Base-by-base conservation (phyloP, 2,329 filamentous ascomycete species). In the Amylocarpus encephaloides region DNA sequence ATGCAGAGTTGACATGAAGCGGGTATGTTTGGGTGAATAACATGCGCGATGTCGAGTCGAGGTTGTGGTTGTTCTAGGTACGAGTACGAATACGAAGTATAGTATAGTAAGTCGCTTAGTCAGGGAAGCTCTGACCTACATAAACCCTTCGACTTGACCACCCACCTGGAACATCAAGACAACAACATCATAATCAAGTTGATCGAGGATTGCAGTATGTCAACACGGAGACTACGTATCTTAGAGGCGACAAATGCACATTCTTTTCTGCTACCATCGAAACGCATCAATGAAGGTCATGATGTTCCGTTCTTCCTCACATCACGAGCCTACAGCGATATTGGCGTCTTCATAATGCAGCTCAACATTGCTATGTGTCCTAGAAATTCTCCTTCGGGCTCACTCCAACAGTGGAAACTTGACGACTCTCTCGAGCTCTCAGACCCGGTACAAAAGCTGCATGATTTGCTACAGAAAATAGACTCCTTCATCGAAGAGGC, bases 321-420 rank as follows among this genome's bases (percentile, higher is more conserved):
- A 7, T 90, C 88, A 43, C 80, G 79, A 59, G 93, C 89, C 40
- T 96, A 97, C 70, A 78, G 82, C 51, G 89, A 96, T 65, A 87
- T 98, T 48, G 86, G 88, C 68, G 78, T 80, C 42, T 97, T 95
- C 67, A 73, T 97, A 42, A 76, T 95, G 58, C 93, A 97, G 70
- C 82, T 98, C 43, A 97, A 95, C 67, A 82, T 85, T 51, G 79
- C 91, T 10, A 81, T 97, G 70, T 87, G 92, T 58, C 91, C 92
- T 0, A 74, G 80, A 16, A 82, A 77, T 58, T 65, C 67, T 16
- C 61, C 68, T 57, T 61, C 67, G 48, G 66, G 67, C 53, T 64
- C 67, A 15, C 65, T 72, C 39, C 77, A 79, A 57, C 73, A 76
- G n/a, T 83, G 78, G 74, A 66, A 65, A 6, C 51, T 73, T 30